Conservation (phyloP, 768 basidiomycete genomes). For the Chlorophyllum brunneum region DNA sequence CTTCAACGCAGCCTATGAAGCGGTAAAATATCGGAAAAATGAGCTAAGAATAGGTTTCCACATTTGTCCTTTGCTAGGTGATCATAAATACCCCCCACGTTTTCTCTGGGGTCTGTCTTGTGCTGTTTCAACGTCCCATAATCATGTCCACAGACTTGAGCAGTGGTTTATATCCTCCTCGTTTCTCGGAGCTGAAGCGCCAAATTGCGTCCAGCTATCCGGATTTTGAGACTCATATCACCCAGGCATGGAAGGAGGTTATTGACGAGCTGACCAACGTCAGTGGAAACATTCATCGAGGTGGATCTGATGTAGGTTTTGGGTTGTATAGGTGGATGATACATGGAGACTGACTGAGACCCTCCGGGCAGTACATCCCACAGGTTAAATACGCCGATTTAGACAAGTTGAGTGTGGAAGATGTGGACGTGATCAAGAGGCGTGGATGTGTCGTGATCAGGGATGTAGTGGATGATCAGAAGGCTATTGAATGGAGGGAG, state of each 20-base stretch:
- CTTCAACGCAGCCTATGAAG: no score
- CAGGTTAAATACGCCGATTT: conserved; percentile 58
- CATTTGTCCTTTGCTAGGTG: no score
- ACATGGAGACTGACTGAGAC: neutral
- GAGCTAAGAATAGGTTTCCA: no score
- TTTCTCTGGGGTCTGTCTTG: no score
- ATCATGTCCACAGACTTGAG: no score
- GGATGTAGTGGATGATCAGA: conserved; percentile 52
- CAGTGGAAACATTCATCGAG: conserved; percentile 39
- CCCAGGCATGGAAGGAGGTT: conserved; percentile 56
- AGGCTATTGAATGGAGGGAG: conserved; percentile 56
- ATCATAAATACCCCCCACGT: no score
- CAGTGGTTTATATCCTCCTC: conserved; percentile 32
- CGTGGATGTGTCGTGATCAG: conserved; percentile 60
- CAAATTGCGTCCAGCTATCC: conserved; percentile 51
- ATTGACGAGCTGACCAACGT: conserved; percentile 44
- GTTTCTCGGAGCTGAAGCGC: conserved; percentile 54
- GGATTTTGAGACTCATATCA: conserved; percentile 45
- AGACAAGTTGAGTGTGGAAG: conserved; percentile 37
- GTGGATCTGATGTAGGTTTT: conserved; percentile 45
- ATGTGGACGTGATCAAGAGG: conserved; percentile 46
- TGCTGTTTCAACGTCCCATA: no score
- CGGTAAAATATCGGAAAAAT: no score
- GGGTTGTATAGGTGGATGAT: neutral
- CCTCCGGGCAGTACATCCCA: conserved; percentile 48